These are phyloP conservation scores for Kodamaea laetipori DNA, from an alignment of 805 yeast species.

Conservation along the genomic window DNA sequence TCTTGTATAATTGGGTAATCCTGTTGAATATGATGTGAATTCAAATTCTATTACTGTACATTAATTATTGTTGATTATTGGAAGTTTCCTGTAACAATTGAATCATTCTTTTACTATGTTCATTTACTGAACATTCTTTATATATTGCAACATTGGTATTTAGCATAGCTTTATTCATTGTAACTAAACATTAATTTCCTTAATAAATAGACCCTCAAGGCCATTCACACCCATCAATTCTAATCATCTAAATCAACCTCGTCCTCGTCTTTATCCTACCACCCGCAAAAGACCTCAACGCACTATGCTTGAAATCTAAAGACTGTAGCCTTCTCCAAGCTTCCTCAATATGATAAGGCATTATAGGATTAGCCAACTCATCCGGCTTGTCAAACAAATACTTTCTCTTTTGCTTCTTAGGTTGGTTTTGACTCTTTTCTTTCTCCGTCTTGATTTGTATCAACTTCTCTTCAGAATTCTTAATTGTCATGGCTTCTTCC, in stretches of 20 bases:
- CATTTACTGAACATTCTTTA: no score
- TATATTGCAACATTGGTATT: no score
- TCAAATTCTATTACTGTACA: no score
- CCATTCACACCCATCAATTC: no score
- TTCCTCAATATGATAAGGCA: constrained; percentile 80
- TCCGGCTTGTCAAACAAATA: constrained; percentile 87
- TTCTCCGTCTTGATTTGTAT: constrained; percentile 27
- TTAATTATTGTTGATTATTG: no score
- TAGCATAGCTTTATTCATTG: no score
- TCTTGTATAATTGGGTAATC: no score
- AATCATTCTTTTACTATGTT: no score
- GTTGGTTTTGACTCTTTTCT: constrained; percentile 26
- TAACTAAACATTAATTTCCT: no score
- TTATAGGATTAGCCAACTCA: constrained; percentile 73
- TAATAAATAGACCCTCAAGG: no score
- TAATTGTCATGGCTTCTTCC: constrained; percentile 84
- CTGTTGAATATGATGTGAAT: no score
- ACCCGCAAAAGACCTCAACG: constrained; percentile 72
- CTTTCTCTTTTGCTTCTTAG: constrained; percentile 44
- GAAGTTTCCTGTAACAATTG: no score
- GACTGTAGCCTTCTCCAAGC: constrained; percentile 84
- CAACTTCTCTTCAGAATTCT: constrained; percentile 62
- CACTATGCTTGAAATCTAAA: constrained; percentile 55
- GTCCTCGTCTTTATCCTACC: constrained; percentile 59
- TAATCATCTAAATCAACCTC: constrained; percentile 42